Base-by-base conservation (phyloP, 176 grass and related monocot species). In the Phoenix roebelenii region DNA sequence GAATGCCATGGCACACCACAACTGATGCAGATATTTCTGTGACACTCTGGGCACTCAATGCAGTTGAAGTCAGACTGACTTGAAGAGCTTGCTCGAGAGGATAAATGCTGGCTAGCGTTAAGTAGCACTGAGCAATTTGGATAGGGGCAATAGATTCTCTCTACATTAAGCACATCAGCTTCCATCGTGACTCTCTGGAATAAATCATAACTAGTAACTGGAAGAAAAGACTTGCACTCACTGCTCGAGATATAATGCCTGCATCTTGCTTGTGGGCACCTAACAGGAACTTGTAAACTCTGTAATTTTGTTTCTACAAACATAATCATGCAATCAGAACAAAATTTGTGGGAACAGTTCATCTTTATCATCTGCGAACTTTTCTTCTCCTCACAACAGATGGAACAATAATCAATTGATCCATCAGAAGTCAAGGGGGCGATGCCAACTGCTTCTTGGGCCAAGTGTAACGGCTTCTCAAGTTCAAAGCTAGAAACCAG, bases 381-480 rank as follows among this genome's bases (percentile, higher is more conserved):
- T 26, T 68, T 60, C 54, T 82, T 83, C 60, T 86, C 87, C 68
- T 86, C 76, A 1, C 79, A 58, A 80, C 87, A 90, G 49, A 90
- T 71, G 5, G 54, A 72, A 62, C 87, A 90, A 63, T 53, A 77
- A 44, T 62, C 54, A 63, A 79, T 49, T 67, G 28, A 63, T 9
- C 35, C 75, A 23, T 82, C 77, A 1, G 77, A 76, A 53, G 71
- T 73, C 35, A 76, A 35, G 68, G 85, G 77, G 19, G 70, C 76
- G 62, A 93, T 78, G 54, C 94, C 94, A 66, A 93, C 93, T 51
- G 94, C 94, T 73, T 99, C 88, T 77, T 86, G 86, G 5, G 94
- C 94, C 79, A 99, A 64, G 61, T 69, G 55, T 29, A 93, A 59
- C 17, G 94, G 85, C 69, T 75, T 93, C 82, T 85, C 79, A 30